Base-by-base conservation (phyloP, 768 basidiomycete species). In the Tulasnella sp. region DNA sequence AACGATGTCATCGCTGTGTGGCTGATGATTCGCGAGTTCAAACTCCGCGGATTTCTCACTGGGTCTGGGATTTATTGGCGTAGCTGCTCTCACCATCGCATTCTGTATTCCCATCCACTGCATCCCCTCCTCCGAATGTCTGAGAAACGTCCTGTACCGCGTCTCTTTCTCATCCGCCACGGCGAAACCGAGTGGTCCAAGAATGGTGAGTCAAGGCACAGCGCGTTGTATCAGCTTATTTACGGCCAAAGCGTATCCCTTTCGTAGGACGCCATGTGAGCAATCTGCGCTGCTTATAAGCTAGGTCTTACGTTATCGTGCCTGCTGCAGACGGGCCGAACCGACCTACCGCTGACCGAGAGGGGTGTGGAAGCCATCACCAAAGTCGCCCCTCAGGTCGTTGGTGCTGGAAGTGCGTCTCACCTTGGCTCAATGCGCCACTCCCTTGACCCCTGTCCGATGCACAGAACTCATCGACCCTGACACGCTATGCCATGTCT, bases 171-270 rank as follows among this genome's bases (percentile, higher is more conserved):
- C 45, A 74, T 91, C 63, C 78, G 88, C 59, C 88, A 92, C 67
- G 89, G 90, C 31, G 86, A 96, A 73, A 97, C 93, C 1, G 92
- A 93, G 67, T 97, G 92, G 91, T 88, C 87, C 15, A 65, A 84
- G 41, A 91, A 85, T 63, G 91, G 90, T 62, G 55, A 58, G 80
- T 83, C 57, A 67, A n/a, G n/a, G n/a, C n/a, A n/a, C n/a, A n/a
- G n/a, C 78, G 69, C 25, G 36, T 7, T 41, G 23, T 25, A 17
- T 11, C 23, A 27, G 6, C 2, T 54, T 27, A 9, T 6, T 7
- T 15, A 25, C 27, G 19, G 11, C 15, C 43, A 29, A 31, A 57
- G 43, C 49, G 62, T 43, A 41, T 40, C 60, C 56, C 31, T 52
- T 37, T 37, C 15, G 37, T 48, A 59, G 64, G 63, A 36, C 59